Evolutionary conservation across 1,284 basidiomycete genomes (phyloP), one percentile per base, ranked within the genome.

Genomic region (Leccinum subrobustum): DNA sequence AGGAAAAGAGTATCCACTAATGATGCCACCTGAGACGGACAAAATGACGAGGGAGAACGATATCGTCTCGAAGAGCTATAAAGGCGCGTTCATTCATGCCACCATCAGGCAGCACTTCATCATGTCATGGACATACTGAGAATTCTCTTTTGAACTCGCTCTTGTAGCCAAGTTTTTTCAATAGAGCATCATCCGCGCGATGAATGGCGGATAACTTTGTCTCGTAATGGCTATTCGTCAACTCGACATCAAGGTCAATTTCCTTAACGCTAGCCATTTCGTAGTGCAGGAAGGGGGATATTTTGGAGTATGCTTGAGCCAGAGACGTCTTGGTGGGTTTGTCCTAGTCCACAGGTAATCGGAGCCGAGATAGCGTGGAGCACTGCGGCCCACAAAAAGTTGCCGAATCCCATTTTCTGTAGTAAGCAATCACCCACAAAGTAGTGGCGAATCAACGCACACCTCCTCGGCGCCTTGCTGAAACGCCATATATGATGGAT

Each of bases 101-200:
- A n/a, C 29, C 9, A 35, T 16, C 25, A 14, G 42, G 42, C 42
- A 25, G 47, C 4, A 50, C 47, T 12, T n/a, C 11, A 33, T 14
- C 6, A 5, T 2, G 11, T 35, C 35, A 27, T n/a, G 52, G 14
- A 63, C 56, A 16, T 66, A 88, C 86, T 57, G 87, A 87, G 64
- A 90, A 90, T 71, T 89, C 87, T 54, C 88, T 81, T 66, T 78
- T 84, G 73, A 91, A 90, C 73, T 89, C 87, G 70, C 83, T 81
- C 76, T 81, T 88, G 74, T 91, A 91, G 1, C 88, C 88, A n/a
- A 89, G 78, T 62, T 81, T 75, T 11, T 85, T 83, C 42, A 89
- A 81, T 25, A 83, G 75, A 1, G 70, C 75, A 69, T 86, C 77
- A 65, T 87, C 85, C 7, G 76, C 76, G n/a, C n/a, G 54, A 44